Conservation (phyloP, 768 basidiomycete genomes). For the Leccinellum albellum region DNA sequence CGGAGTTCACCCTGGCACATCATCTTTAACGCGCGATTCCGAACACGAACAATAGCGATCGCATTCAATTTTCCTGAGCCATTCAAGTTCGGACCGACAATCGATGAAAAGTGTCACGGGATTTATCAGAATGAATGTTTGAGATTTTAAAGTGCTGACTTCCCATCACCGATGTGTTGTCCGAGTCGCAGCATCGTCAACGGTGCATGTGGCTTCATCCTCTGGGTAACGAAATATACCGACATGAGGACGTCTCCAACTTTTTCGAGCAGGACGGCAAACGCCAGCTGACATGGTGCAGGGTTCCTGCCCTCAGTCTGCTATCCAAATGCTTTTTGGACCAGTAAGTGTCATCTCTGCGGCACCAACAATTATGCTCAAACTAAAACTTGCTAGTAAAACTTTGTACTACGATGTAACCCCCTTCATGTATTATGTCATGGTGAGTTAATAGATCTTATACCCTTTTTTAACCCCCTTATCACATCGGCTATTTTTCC, state of each 20-base stretch:
- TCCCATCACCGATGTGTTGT: conserved; percentile 82
- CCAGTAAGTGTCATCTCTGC: conserved; percentile 59
- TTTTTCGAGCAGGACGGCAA: conserved; percentile 99
- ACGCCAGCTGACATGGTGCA: conserved; percentile 92
- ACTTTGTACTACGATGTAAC: conserved; percentile 99
- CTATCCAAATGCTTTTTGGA: conserved; percentile 98
- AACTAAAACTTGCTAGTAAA: conserved; percentile 58
- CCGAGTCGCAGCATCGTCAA: conserved; percentile 69
- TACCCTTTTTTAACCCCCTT: not conserved
- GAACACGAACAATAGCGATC: too few species aligned
- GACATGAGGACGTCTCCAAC: conserved; percentile 85
- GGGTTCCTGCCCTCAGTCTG: conserved; percentile 64
- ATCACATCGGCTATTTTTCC: conserved; percentile 87
- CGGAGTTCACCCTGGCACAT: too few species aligned
- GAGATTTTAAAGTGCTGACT: conserved; percentile 26
- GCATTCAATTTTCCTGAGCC: too few species aligned
- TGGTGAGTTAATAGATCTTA: conserved; percentile 52
- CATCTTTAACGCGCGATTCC: too few species aligned
- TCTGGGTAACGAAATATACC: conserved; percentile 99
- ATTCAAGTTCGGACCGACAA: too few species aligned
- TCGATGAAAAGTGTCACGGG: too few species aligned
- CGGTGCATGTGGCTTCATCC: conserved; percentile 92
- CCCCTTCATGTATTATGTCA: conserved; percentile 99
- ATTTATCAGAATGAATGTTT: too few species aligned
- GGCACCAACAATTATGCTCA: conserved; percentile 5